A percentile compares a stretch with the other conserved stretches of the same genome.
Evolutionary conservation across 306 rosid species (phyloP).

Genomic region (Dalbergia oliveri): DNA sequence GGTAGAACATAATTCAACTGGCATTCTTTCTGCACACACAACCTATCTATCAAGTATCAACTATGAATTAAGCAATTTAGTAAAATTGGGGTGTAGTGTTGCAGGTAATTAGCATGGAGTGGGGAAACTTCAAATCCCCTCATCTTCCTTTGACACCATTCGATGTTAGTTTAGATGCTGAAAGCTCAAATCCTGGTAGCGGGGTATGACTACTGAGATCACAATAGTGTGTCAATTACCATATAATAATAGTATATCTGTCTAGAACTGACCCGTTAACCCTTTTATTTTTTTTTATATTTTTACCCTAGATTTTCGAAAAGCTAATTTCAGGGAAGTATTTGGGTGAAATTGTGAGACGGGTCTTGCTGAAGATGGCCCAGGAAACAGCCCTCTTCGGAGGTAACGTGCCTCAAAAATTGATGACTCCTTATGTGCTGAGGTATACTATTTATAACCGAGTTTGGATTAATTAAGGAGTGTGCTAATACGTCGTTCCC

Average conservation of each 20-base stretch:
- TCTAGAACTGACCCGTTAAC: background rate
- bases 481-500: too few species aligned
- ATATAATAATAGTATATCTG: background rate
- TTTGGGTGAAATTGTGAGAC: conserved; percentile 77
- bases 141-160: conserved; percentile 69
- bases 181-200: conserved; percentile 65
- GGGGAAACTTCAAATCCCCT: conserved; percentile 68
- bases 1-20: too few species aligned
- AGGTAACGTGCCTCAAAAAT: conserved; percentile 55
- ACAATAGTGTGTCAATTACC: background rate
- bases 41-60: too few species aligned
- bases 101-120: conserved; percentile 72
- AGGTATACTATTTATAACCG: conserved; percentile 45
- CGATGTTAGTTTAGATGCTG: conserved; percentile 63
- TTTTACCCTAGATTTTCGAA: conserved; percentile 61
- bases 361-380: conserved; percentile 67
- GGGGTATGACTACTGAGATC: conserved; percentile 50
- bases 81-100: conserved; percentile 41
- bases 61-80: conserved; percentile 16
- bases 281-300: too few species aligned
- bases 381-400: conserved; percentile 72
- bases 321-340: conserved; percentile 71
- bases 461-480: background rate
- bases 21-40: too few species aligned
- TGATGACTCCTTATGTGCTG: conserved; percentile 62